A percentile compares a stretch with the other conserved stretches of the same genome.
Evolutionary conservation across 306 rosid genomes (phyloP).

Genomic region (Quercus rubra): DNA sequence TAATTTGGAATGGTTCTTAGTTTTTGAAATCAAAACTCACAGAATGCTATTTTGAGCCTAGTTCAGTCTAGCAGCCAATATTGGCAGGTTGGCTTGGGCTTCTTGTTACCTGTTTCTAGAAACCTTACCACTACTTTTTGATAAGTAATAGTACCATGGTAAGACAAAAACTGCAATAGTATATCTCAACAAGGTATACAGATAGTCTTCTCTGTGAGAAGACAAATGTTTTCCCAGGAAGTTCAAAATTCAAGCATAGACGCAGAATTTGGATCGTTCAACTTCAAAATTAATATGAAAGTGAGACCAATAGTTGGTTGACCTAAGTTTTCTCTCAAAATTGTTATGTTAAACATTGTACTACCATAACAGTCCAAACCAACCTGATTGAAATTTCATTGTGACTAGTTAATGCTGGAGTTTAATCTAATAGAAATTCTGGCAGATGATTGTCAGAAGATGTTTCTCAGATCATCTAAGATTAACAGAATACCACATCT

Average conservation of each 20-base stretch:
- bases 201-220: too few species aligned
- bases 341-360: not conserved
- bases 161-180: too few species aligned
- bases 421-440: too few species aligned
- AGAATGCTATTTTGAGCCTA: too few species aligned
- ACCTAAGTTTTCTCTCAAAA: not conserved
- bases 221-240: not conserved
- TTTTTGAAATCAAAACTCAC: too few species aligned
- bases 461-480: not conserved
- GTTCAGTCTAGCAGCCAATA: too few species aligned
- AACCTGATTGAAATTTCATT: not conserved
- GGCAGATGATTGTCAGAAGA: not conserved
- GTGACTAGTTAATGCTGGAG: not conserved
- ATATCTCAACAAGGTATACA: too few species aligned
- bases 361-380: not conserved
- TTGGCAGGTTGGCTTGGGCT: not conserved
- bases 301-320: not conserved
- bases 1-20: too few species aligned
- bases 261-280: not conserved
- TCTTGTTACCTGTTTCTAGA: not conserved
- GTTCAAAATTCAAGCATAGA: not conserved
- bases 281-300: not conserved
- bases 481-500: not conserved
- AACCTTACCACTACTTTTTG: too few species aligned
- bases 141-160: too few species aligned